Evolutionary conservation across 1,284 basidiomycete genomes (phyloP).

Genomic region (Tetrapyrgos nigripes): DNA sequence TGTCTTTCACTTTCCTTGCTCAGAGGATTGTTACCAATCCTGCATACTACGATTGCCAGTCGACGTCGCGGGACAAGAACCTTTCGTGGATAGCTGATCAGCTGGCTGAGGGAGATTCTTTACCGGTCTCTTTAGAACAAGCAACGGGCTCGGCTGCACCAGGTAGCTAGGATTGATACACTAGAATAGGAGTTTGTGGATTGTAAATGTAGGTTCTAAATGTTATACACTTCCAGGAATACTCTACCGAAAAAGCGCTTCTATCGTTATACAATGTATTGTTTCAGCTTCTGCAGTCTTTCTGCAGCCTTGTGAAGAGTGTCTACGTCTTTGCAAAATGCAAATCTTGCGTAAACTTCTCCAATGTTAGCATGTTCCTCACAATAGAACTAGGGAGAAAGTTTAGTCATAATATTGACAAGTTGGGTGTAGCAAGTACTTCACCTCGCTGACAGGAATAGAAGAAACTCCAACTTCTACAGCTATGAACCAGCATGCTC

Average conservation of each 20-base stretch:
- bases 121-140: neutral
- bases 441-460: conserved; percentile 92
- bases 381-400: conserved; percentile 79
- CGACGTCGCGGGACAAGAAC: conserved; percentile 51
- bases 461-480: conserved; percentile 88
- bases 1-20: conserved; percentile 86
- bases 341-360: conserved; percentile 86
- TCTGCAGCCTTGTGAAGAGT: conserved; percentile 82
- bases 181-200: neutral
- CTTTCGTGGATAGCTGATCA: conserved; percentile 79
- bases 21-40: conserved; percentile 83
- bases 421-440: conserved; percentile 25
- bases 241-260: too few species aligned
- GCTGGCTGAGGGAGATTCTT: conserved; percentile 41
- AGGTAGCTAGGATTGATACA: neutral
- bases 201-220: neutral
- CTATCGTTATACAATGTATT: conserved; percentile 56
- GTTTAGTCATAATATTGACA: conserved; percentile 4
- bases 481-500: conserved; percentile 92
- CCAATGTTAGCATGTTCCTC: conserved; percentile 85
- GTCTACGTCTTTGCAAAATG: conserved; percentile 93
- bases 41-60: conserved; percentile 78
- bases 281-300: conserved; percentile 75
- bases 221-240: too few species aligned
- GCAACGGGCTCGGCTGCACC: neutral